A percentile compares a stretch with the other conserved stretches of the same genome.
Conservation (phyloP, 2,329 filamentous ascomycete species). For the Ceratocystis smalleyi region DNA sequence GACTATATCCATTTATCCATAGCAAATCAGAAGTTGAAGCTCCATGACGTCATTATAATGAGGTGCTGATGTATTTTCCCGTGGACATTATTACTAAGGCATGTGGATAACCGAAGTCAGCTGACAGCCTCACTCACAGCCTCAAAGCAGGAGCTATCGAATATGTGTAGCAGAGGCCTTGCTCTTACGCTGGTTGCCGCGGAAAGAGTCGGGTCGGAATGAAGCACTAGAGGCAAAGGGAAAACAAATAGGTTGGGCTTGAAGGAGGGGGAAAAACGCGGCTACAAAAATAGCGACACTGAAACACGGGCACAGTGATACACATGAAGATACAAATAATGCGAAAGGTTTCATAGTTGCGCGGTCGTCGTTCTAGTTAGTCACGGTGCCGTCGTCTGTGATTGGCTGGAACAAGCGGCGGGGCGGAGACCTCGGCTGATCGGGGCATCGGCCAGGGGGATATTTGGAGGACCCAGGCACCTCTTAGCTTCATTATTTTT, state of each 20-base stretch:
- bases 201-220: slow-evolving; percentile 1
- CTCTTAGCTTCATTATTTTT: neutral
- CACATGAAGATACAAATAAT: neutral
- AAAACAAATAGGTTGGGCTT: neutral
- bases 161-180: neutral
- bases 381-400: neutral
- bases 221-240: neutral
- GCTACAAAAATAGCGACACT: neutral
- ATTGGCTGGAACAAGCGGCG: slow-evolving; percentile 5
- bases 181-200: neutral
- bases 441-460: slow-evolving; percentile 13
- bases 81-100: neutral
- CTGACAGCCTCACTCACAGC: neutral
- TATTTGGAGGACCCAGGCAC: neutral
- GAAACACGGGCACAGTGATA: neutral
- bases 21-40: neutral
- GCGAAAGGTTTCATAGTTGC: too few species aligned
- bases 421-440: slow-evolving; percentile 14
- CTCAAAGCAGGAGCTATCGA: neutral
- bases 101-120: neutral
- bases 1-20: neutral
- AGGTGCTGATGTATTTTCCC: neutral
- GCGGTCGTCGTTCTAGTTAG: neutral
- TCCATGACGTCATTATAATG: neutral
- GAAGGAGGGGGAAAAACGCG: neutral